Evolutionary conservation across 768 basidiomycete genomes (phyloP), one percentile per base, ranked within the genome.

Genomic region (Leccinum ochraceum): DNA sequence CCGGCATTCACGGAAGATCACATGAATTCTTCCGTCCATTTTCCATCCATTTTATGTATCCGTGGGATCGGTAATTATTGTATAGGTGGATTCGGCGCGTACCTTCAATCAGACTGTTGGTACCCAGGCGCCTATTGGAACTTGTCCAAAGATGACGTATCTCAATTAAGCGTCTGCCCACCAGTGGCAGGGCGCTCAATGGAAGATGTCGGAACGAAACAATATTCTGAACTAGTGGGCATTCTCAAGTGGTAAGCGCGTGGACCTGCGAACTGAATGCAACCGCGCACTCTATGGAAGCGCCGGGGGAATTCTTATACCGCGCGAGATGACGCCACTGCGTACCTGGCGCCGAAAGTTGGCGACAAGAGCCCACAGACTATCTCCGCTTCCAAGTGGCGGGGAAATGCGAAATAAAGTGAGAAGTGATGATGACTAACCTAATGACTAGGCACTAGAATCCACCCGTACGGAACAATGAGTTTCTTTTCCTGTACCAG

Each of bases 211-310:
- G 37, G 24, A 49, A 48, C 49, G 56, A 37, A 16, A 48, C 36
- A 8, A 32, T 9, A n/a, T 17, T 55, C 63, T 64, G 50, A 17
- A 24, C 11, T 53, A 2, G n/a, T 39, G 42, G 58, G 59, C 30
- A 44, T 66, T 66, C 63, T 44, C 48, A 62, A 55, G 10, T 51
- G 24, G 48, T 50, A 17, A 39, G 24, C 22, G 62, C 14, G 46
- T 37, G 60, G 44, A 39, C 58, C n/a, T 34, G 39, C 37, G 16
- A 39, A 39, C 37, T 39, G 37, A 16, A 39, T 3, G 39, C 39
- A 42, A 17, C 17, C 39, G 17, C 8, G 8, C 17, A 42, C 17
- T 42, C 39, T 42, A 42, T 32, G 17, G 36, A 57, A 66, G 32
- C 7, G n/a, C 20, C 20, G 16, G 37, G n/a, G 20, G 39, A 44